A percentile compares a stretch with the other conserved stretches of the same genome.
Conservation (phyloP, 2,329 filamentous ascomycete species). For the Colletotrichum chrysophilum region DNA sequence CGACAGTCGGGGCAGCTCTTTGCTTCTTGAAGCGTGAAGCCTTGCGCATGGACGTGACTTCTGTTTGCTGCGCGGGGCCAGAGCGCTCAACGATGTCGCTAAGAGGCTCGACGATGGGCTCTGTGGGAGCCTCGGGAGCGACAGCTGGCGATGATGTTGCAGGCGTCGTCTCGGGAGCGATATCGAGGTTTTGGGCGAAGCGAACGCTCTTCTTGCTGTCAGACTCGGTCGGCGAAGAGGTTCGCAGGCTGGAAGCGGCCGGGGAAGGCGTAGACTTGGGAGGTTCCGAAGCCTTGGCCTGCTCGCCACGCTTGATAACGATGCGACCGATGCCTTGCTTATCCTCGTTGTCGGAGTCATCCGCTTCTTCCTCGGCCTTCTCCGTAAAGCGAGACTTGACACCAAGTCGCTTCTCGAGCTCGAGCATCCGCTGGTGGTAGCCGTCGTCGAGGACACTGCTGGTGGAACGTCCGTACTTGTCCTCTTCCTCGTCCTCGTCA, state of each 20-base stretch:
- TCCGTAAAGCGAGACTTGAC: slow-evolving; percentile 54
- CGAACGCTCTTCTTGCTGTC: slow-evolving; percentile 73
- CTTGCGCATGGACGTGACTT: slow-evolving; percentile 39
- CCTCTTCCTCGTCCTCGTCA: slow-evolving; percentile 70
- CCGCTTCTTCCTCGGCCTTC: slow-evolving; percentile 39
- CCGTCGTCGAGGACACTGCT: slow-evolving; percentile 71
- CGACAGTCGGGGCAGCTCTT: slow-evolving; percentile 6
- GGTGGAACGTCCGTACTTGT: slow-evolving; percentile 77
- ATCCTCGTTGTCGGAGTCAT: slow-evolving; percentile 36
- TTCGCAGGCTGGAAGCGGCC: slow-evolving; percentile 18
- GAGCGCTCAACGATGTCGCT: slow-evolving; percentile 58
- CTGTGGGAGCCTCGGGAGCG: slow-evolving; percentile 22
- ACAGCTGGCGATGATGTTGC: not conserved
- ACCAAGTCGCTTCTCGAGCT: slow-evolving; percentile 79
- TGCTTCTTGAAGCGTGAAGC: slow-evolving; percentile 58
- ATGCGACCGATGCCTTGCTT: slow-evolving; percentile 63
- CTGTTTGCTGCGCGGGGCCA: slow-evolving; percentile 23
- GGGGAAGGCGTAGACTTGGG: not conserved
- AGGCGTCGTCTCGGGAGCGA: slow-evolving; percentile 52
- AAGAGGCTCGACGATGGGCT: slow-evolving; percentile 50
- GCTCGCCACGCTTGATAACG: slow-evolving; percentile 43
- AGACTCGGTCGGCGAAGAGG: slow-evolving; percentile 16
- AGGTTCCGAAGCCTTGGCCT: not conserved
- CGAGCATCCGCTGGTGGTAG: slow-evolving; percentile 83
- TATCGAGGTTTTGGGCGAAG: slow-evolving; percentile 78